Base-by-base conservation (phyloP, 352 stramenopile species). In the Thalassiosira livingstoniorum region DNA sequence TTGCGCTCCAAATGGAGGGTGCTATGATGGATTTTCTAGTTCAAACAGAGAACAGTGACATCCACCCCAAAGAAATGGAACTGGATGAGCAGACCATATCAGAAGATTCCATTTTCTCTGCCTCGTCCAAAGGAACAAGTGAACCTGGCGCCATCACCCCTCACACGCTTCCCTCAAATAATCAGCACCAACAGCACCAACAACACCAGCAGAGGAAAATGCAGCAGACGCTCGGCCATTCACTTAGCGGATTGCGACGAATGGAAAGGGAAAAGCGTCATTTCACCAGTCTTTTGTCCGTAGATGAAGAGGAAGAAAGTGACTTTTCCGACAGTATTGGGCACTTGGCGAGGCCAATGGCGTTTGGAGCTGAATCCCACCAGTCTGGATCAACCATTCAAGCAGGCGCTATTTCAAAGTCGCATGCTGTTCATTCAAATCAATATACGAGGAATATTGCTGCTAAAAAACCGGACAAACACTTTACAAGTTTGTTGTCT, bases 11-110 rank as follows among this genome's bases (percentile, higher is more conserved):
- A 21, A 87, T 87, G 80, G 80, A 87, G n/a, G 80, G 69, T 64
- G 58, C 47, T 25, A 83, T 83, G 74, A 79, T 82, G 73, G 61
- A 80, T 31, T 87, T 87, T 45, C 62, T 81, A 21, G 39, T 69
- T 2, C 15, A 32, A 5, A n/a, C 47, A 1, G 27, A 47, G n/a
- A 42, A 70, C 13, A 11, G 0, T 27, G 58, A 73, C 25, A 10
- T 27, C 25, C 23, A 60, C 11, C 51, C 11, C 11, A 10, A 60
- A 13, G 51, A 60, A 60, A 29, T 29, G 4, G 51, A 60, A 27
- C 4, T 60, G 23, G 47, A 58, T 7, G 47, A 27, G 25, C 13
- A 58, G 25, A 27, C 11, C 11, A 4, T 21, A 10, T 58, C 23
- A 27, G 23, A 58, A 58, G 47, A 27, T 58, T 21, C 4, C 10